Percentiles rank a stretch among this genome's conserved stretches.
phyloP scores from a whole-genome alignment of 495 filamentous ascomycete genomes.

The Friedmanniomyces simplex region DNA sequence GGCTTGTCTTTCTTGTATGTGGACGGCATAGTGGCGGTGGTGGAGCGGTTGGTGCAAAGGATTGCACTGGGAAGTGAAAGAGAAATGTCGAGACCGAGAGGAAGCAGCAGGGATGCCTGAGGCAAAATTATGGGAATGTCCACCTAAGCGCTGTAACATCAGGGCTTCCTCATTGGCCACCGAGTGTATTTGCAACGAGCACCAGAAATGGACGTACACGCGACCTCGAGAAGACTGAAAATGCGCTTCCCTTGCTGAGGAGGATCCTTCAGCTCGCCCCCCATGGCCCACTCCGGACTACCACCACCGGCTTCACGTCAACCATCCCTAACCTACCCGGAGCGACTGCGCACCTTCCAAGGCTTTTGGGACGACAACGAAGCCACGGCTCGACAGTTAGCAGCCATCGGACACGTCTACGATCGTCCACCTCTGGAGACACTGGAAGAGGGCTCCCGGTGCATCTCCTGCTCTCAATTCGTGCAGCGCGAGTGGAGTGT shows the following conservation, averaged over 20 bases:
- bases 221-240: too few relatives aligned
- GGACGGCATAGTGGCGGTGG: conserved; percentile 58
- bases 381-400: conserved; percentile 9
- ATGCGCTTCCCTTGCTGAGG: neutral
- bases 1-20: conserved; percentile 92
- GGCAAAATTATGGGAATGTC: too few relatives aligned
- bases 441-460: conserved; percentile 17
- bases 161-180: too few relatives aligned
- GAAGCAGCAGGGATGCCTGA: too few relatives aligned
- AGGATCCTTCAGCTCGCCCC: neutral
- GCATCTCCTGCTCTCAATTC: conserved; percentile 12
- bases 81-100: neutral
- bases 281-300: neutral
- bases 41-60: conserved; percentile 2
- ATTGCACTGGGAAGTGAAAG: neutral
- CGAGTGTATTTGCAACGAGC: too few relatives aligned
- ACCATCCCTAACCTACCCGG: conserved; percentile 1
- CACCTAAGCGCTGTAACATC: too few relatives aligned
- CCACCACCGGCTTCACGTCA: neutral
- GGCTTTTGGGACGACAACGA: conserved; percentile 14
- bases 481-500: conserved; percentile 6
- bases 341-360: conserved; percentile 16
- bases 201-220: too few relatives aligned
- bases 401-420: conserved; percentile 17
- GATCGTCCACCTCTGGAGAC: conserved; percentile 16